Evolutionary conservation across 176 grass and related monocot species (phyloP).

Genomic region (Themeda triandra): DNA sequence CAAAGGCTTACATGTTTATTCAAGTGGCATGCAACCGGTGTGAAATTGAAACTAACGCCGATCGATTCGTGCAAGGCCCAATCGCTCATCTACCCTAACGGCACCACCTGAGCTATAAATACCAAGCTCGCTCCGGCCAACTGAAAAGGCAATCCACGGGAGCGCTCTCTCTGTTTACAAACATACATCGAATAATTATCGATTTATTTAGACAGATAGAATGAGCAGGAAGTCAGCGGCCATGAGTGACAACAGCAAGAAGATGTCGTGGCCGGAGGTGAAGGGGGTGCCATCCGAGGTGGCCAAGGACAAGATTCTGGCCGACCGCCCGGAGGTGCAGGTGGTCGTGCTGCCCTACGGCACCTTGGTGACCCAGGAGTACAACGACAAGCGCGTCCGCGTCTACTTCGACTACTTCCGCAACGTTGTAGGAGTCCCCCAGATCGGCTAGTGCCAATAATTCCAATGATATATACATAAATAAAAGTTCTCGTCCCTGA

Average conservation of each 20-base stretch:
- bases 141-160: neutral
- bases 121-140: neutral
- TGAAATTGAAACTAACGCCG: no score
- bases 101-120: neutral
- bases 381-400: constrained; percentile 26
- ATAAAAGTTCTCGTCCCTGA: neutral
- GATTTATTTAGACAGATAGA: no score
- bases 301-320: constrained; percentile 28
- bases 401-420: neutral
- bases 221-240: neutral
- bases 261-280: constrained; percentile 39
- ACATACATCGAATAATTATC: no score
- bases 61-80: no score
- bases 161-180: neutral
- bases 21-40: no score
- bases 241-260: constrained; percentile 16
- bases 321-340: constrained; percentile 17
- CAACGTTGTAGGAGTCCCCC: neutral
- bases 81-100: no score
- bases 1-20: no score
- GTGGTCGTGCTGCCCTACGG: constrained; percentile 12
- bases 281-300: neutral
- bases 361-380: neutral
- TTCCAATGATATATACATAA: neutral
- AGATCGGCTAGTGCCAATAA: neutral